Conservation (phyloP, 768 basidiomycete species). For the Pleurotus sapidus region DNA sequence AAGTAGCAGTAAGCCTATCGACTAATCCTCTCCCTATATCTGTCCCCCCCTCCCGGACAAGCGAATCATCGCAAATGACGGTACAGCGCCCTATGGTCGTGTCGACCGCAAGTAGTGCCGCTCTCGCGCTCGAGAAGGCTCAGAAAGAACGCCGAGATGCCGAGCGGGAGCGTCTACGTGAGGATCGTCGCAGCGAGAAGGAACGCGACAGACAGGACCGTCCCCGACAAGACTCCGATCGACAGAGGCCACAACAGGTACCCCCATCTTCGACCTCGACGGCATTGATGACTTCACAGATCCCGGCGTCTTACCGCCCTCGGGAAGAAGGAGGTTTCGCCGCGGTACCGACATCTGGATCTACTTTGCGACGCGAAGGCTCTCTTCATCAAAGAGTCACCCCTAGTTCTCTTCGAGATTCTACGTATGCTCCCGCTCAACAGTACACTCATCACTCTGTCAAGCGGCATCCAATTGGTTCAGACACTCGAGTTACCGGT, state of each 20-base stretch:
- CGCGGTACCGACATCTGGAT: not conserved
- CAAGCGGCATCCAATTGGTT: not conserved
- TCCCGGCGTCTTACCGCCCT: not conserved
- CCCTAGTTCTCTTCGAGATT: constrained; percentile 2
- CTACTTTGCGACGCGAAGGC: constrained; percentile 1
- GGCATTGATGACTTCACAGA: constrained; percentile 9
- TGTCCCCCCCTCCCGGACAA: constrained; percentile 14
- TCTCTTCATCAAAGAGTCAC: constrained; percentile 4
- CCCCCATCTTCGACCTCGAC: not conserved
- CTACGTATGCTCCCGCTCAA: not conserved
- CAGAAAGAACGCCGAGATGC: constrained; percentile 26
- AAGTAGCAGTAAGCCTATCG: constrained; percentile 7
- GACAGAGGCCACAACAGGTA: not conserved
- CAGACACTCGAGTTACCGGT: constrained; percentile 5
- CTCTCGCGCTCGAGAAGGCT: constrained; percentile 48
- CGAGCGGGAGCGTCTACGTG: constrained; percentile 30
- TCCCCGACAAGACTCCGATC: not conserved
- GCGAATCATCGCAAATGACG: constrained; percentile 5
- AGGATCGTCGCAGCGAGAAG: constrained; percentile 7
- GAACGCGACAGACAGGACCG: constrained; percentile 9
- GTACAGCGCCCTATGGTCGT: constrained; percentile 21
- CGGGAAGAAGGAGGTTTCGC: not conserved
- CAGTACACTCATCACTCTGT: constrained; percentile 2
- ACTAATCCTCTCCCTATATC: constrained; percentile 10
- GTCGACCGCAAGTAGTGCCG: constrained; percentile 52